A percentile compares a stretch with the other conserved stretches of the same genome.
These are phyloP conservation scores for Vitis hybrid DNA, from an alignment of 177 flowering plant genomes.

Conservation along the genomic window DNA sequence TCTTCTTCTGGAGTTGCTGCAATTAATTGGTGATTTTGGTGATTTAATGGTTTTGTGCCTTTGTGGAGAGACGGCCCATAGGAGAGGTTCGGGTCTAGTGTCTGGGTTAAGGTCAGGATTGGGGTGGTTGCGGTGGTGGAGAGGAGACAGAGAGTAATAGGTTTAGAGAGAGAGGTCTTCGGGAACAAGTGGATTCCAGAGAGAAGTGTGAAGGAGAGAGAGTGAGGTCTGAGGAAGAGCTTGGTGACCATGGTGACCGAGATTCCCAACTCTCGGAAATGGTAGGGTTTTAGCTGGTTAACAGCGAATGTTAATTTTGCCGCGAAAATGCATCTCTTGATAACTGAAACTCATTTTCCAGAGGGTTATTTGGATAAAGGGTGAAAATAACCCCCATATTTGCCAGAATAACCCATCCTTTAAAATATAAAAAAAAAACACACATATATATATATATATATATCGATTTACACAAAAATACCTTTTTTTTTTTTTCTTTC, in stretches of 20 bases:
- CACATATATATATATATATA: too few relatives aligned
- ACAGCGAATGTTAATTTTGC: background rate
- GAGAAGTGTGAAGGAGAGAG: conserved; percentile 24
- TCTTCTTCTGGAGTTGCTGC: conserved; percentile 9
- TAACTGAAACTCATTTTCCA: too few relatives aligned
- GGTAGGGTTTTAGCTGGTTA: background rate
- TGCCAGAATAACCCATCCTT: too few relatives aligned
- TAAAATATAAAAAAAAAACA: too few relatives aligned
- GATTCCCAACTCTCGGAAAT: background rate
- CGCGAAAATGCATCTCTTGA: background rate
- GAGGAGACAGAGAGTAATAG: conserved; percentile 16
- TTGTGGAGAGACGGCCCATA: conserved; percentile 48
- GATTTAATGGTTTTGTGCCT: conserved; percentile 23
- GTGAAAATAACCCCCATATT: too few relatives aligned
- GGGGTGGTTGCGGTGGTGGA: conserved; percentile 21
- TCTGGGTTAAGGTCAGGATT: conserved; percentile 4
- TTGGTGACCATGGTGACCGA: conserved; percentile 33
- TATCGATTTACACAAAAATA: too few relatives aligned
- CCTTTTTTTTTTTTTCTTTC: too few relatives aligned
- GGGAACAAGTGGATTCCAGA: conserved; percentile 9
- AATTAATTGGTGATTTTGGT: background rate
- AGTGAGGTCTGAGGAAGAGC: conserved; percentile 30
- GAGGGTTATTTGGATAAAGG: too few relatives aligned
- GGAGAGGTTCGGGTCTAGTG: background rate
- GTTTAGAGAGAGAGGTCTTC: conserved; percentile 15